A percentile compares a stretch with the other conserved stretches of the same genome.
Evolutionary conservation across 345 rosid genomes (phyloP).

Genomic region (Geranium brycei): DNA sequence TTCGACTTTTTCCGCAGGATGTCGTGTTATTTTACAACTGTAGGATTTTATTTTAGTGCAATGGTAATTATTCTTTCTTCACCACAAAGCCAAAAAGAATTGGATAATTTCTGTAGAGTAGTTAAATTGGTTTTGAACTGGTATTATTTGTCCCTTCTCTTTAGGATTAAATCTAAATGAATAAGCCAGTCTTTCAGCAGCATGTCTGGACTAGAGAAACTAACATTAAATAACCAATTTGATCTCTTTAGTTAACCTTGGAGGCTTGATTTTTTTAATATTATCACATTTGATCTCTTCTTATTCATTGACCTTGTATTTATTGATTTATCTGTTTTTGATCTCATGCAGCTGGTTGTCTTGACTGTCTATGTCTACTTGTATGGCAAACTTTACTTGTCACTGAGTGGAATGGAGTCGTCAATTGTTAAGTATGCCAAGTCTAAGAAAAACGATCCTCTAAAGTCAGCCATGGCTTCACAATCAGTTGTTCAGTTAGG

Average conservation of each 20-base stretch:
- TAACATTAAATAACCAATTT: too few relatives aligned
- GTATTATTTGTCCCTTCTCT: too few relatives aligned
- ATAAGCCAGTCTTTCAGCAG: too few relatives aligned
- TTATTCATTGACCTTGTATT: neutral
- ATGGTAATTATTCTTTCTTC: constrained; percentile 28
- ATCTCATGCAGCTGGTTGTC: neutral
- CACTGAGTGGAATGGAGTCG: neutral
- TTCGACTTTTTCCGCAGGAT: constrained; percentile 89
- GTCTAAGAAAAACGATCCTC: neutral
- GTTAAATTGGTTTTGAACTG: too few relatives aligned
- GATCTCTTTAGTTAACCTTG: too few relatives aligned
- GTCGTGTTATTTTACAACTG: constrained; percentile 72
- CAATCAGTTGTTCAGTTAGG: neutral
- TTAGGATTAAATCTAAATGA: too few relatives aligned
- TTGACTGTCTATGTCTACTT: neutral
- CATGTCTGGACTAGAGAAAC: too few relatives aligned
- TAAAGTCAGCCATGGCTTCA: neutral
- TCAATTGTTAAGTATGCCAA: neutral
- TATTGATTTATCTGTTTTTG: too few relatives aligned
- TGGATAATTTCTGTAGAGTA: too few relatives aligned
- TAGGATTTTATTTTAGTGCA: constrained; percentile 86
- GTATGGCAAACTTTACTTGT: neutral
- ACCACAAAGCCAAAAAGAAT: neutral
- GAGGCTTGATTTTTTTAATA: too few relatives aligned
- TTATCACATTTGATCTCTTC: too few relatives aligned